Evolutionary conservation across 306 rosid species (phyloP), one percentile per base, ranked within the genome.

Genomic region (Prunus fruticosa): DNA sequence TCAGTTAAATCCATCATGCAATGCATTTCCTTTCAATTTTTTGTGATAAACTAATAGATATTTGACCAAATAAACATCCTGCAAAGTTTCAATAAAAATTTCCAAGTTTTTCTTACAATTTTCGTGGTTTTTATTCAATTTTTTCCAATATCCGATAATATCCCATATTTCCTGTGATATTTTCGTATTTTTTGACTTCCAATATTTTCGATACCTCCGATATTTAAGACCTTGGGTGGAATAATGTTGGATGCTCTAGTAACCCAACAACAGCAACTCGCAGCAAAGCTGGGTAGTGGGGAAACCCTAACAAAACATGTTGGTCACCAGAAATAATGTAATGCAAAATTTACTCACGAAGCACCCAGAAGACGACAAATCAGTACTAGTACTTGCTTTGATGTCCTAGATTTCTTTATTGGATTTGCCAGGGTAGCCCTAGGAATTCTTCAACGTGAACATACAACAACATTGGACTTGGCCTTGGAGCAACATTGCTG

Each of bases 371-470:
- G 47, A 68, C 13, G 41, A 69, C 16, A 68, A 51, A 61, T 16
- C 4, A 53, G 47, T 19, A 47, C 22, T 60, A 53, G 54, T 25
- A 47, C 28, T 60, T 77, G 79, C 81, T 46, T 72, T 51, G 68
- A 78, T 74, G 18, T 38, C 49, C 30, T 46, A 5, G 12, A 32
- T 38, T 79, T 43, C 23, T 80, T 57, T 76, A 67, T 60, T 49
- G 71, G 72, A 58, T 83, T 83, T 73, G 83, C 72, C 64, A 46
- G 79, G 63, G 60, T 72, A 38, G 76, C 43, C 79, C 70, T 16
- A 20, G 64, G 16, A 63, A 52, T 74, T 78, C 65, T 62, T 22
- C 74, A 54, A 22, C 20, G 3, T 23, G 19, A 5, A 8, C 47
- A 30, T 25, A 15, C 20, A 56, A 75, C 53, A 64, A 64, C 13